Percentiles rank a stretch among this genome's conserved stretches.
phyloP scores from a whole-genome alignment of 2,329 filamentous ascomycete species.

The Akanthomyces muscarius region DNA sequence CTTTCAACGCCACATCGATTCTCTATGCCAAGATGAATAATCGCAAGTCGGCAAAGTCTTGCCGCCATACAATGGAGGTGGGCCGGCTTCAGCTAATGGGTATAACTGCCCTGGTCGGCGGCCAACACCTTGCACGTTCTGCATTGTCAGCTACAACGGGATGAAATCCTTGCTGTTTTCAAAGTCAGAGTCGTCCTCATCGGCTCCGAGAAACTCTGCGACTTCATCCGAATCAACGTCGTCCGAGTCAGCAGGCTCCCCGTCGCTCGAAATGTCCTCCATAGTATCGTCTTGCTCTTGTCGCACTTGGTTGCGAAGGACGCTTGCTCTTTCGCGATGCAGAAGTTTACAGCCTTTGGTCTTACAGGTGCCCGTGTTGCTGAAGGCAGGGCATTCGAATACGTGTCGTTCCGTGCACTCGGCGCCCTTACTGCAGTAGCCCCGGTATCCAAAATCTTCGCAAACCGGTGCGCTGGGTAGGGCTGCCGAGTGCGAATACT shows the following conservation, averaged over 20 bases:
- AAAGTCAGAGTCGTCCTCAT: constrained; percentile 52
- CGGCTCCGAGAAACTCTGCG: constrained; percentile 60
- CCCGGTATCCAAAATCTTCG: constrained; percentile 75
- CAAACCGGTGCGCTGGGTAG: constrained; percentile 77
- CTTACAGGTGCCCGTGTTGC: constrained; percentile 82
- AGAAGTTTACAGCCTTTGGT: constrained; percentile 77
- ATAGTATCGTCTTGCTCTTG: constrained; percentile 51
- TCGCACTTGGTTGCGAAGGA: constrained; percentile 64
- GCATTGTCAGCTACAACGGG: constrained; percentile 30
- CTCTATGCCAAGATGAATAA: neutral
- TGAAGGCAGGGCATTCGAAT: constrained; percentile 91
- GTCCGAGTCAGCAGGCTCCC: constrained; percentile 67
- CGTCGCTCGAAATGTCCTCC: constrained; percentile 74
- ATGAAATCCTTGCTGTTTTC: constrained; percentile 59
- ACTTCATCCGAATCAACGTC: constrained; percentile 75
- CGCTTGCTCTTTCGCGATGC: constrained; percentile 83
- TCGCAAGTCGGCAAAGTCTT: neutral
- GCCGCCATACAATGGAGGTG: neutral
- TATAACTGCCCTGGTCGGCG: neutral
- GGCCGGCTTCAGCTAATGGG: neutral
- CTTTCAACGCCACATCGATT: neutral
- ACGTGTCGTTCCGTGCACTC: constrained; percentile 79
- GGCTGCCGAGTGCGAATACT: constrained; percentile 79
- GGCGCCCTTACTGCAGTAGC: constrained; percentile 82
- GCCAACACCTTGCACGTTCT: neutral